Evolutionary conservation across 169 alveolate species (phyloP).

Genomic region (Plasmodium yoelii): DNA sequence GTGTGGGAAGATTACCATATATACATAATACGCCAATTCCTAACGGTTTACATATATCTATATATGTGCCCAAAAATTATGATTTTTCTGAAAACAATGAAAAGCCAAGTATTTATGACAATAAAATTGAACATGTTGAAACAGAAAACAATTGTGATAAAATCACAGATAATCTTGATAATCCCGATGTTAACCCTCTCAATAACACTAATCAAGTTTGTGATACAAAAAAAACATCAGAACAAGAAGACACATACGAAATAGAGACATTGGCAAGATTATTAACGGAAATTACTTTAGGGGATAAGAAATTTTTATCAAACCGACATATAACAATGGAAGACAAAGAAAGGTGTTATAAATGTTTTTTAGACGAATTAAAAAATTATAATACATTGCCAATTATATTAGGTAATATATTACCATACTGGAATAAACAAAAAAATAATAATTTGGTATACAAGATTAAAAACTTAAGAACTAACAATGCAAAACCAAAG

Average conservation of each 20-base stretch:
- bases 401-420: slow-evolving; percentile 68
- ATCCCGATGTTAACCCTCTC: background rate
- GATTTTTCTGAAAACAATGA: slow-evolving; percentile 9
- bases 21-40: slow-evolving; percentile 74
- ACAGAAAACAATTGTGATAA: background rate
- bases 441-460: slow-evolving; percentile 30
- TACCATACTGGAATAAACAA: slow-evolving; percentile 59
- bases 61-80: slow-evolving; percentile 50
- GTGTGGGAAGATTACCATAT: slow-evolving; percentile 63
- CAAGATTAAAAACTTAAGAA: slow-evolving; percentile 53
- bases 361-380: slow-evolving; percentile 58
- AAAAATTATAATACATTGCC: slow-evolving; percentile 57
- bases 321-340: slow-evolving; percentile 35
- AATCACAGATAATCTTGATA: background rate
- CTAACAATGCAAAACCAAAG: slow-evolving; percentile 21
- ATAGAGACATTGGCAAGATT: slow-evolving; percentile 57
- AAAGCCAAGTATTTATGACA: background rate
- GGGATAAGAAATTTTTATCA: slow-evolving; percentile 23
- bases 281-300: slow-evolving; percentile 68
- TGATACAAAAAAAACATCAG: background rate
- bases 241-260: slow-evolving; percentile 37
- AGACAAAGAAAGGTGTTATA: slow-evolving; percentile 55
- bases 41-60: slow-evolving; percentile 52
- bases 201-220: background rate
- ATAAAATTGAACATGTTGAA: background rate